These are phyloP conservation scores for Albizia julibrissin DNA, from an alignment of 306 rosid genomes.

Conservation along the genomic window DNA sequence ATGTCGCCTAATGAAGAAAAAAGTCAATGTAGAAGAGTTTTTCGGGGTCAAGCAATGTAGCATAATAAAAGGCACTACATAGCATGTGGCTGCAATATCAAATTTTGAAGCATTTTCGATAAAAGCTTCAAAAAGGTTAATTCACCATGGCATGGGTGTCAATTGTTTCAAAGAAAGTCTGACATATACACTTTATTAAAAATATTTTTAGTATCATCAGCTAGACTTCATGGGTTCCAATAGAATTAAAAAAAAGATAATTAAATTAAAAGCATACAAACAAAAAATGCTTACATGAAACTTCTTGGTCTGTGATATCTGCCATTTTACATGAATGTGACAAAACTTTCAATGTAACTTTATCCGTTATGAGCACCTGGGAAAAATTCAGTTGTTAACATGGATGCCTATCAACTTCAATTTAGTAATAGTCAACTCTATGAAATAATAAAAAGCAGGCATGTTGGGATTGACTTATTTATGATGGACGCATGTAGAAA, in stretches of 20 bases:
- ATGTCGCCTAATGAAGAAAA: constrained; percentile 13
- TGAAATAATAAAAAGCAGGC: background rate
- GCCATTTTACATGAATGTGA: constrained; percentile 96
- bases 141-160: background rate
- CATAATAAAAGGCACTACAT: constrained; percentile 6
- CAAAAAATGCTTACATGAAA: constrained; percentile 67
- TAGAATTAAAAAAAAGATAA: background rate
- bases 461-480: background rate
- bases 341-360: constrained; percentile 93
- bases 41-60: background rate
- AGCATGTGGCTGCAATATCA: background rate
- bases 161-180: constrained; percentile 13
- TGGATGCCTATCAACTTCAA: constrained; percentile 12
- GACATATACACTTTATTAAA: background rate
- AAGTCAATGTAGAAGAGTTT: background rate
- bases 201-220: background rate
- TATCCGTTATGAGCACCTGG: constrained; percentile 95
- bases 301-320: constrained; percentile 95
- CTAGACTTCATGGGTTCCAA: background rate
- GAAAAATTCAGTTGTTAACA: background rate
- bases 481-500: background rate
- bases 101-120: background rate
- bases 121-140: background rate
- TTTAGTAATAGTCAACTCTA: background rate
- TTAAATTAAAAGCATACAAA: background rate